Evolutionary conservation across 2,329 filamentous ascomycete species (phyloP).

Genomic region (Scytalidium sp.): DNA sequence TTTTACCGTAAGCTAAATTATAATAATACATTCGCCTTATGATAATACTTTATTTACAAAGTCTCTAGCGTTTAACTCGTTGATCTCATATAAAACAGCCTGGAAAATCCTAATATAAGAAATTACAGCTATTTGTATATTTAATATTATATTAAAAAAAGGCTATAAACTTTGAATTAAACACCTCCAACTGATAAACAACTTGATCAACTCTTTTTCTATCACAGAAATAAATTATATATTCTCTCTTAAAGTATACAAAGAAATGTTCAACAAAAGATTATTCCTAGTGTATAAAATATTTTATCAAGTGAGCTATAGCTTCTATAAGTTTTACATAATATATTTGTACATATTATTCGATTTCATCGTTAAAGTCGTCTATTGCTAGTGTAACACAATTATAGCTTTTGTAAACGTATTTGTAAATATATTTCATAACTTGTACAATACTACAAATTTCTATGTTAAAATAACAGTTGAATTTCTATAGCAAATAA

Average conservation of each 20-base stretch:
- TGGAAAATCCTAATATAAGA: slow-evolving; percentile 7
- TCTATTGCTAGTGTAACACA: background rate
- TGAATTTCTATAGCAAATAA: slow-evolving; percentile 6
- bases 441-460: slow-evolving; percentile 6
- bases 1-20: slow-evolving; percentile 2
- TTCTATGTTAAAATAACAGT: slow-evolving; percentile 9
- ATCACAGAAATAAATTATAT: slow-evolving; percentile 11
- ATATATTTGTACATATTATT: slow-evolving; percentile 5
- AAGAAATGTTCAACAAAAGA: slow-evolving; percentile 5
- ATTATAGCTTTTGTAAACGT: slow-evolving; percentile 12
- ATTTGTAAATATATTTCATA: slow-evolving; percentile 14
- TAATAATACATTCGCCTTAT: slow-evolving; percentile 7
- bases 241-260: slow-evolving; percentile 2
- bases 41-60: background rate
- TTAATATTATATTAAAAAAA: slow-evolving; percentile 6
- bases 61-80: background rate
- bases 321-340: slow-evolving; percentile 9
- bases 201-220: background rate
- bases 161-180: slow-evolving; percentile 4
- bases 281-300: slow-evolving; percentile 4
- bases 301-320: slow-evolving; percentile 6
- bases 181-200: background rate
- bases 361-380: slow-evolving; percentile 5
- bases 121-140: background rate
- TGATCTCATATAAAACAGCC: slow-evolving; percentile 3